phyloP scores from a whole-genome alignment of 2,329 filamentous ascomycete genomes.

The Tolypocladium tundrense region DNA sequence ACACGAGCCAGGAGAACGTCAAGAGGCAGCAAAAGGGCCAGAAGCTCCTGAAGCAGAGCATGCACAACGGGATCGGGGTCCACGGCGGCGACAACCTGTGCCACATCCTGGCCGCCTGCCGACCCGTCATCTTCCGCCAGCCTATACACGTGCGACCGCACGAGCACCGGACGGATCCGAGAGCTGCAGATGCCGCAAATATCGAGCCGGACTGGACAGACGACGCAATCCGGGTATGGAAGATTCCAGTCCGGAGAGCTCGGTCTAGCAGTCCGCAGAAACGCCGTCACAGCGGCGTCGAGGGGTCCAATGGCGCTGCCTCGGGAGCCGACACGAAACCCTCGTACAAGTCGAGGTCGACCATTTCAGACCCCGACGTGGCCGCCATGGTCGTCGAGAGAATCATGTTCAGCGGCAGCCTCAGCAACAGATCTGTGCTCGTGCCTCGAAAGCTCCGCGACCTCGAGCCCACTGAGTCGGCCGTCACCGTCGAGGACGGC shows the following conservation, averaged over 20 bases:
- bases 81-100: constrained; percentile 74
- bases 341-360: constrained; percentile 2
- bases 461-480: constrained; percentile 17
- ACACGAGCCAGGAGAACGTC: constrained; percentile 26
- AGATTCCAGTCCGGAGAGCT: constrained; percentile 43
- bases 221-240: constrained; percentile 73
- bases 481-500: constrained; percentile 54
- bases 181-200: constrained; percentile 13
- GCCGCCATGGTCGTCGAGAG: constrained; percentile 21
- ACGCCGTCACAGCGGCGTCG: constrained; percentile 15
- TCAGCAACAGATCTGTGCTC: constrained; percentile 13
- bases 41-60: constrained; percentile 12
- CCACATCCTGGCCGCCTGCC: constrained; percentile 70
- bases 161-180: constrained; percentile 49
- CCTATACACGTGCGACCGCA: constrained; percentile 62
- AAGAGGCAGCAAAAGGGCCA: constrained; percentile 28
- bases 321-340: not conserved
- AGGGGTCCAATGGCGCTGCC: constrained; percentile 3
- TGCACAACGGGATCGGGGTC: constrained; percentile 42
- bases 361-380: constrained; percentile 18
- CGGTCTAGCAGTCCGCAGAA: constrained; percentile 25
- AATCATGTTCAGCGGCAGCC: constrained; percentile 24
- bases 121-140: constrained; percentile 78
- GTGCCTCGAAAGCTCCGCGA: constrained; percentile 14
- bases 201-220: constrained; percentile 62